Base-by-base conservation (phyloP, 2,329 filamentous ascomycete genomes). In the Fonsecaea pugnacius region DNA sequence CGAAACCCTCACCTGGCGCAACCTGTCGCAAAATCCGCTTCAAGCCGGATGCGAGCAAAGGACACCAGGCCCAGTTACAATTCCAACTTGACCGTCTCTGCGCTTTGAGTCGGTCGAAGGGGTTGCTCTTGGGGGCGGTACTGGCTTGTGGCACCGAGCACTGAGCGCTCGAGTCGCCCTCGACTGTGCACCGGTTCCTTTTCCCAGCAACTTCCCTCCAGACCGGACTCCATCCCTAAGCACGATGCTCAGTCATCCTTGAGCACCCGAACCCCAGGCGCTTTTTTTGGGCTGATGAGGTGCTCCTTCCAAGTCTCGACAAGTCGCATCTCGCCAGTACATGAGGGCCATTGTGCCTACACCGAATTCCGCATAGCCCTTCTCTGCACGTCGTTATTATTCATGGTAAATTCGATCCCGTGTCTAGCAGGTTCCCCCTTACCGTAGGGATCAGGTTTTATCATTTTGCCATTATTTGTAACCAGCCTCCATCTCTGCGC, bases 301-400 rank as follows among this genome's bases (percentile, higher is more conserved):
- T 58, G 56, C 32, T 21, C 43, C 57, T 51, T 21, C 57, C 43
- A 52, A 36, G 30, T 59, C 32, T 51, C 33, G 30, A 48, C 38
- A 51, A 52, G 43, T 18, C 35, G 27, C 57, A 51, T 51, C 57
- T 46, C 57, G 57, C 43, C 46, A 30, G 27, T 30, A 30, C 32
- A 32, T 59, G 57, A 43, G 32, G 57, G 32, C 57, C 32, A 46
- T 24, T 8, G 38, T 48, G 24, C 35, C 35, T 36, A 58, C 32
- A 16, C 43, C 46, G 40, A 52, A 59, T 52, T 24, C 52, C 57
- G 57, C 57, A 46, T 59, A 40, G 57, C 46, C 16, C 9, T 40
- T 27, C 21, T 24, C 43, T 48, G 43, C 43, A 27, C 12, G 7
- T 48, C 30, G 14, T 43, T 14, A n/a, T 58, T 24, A 58, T 58